Conservation (phyloP, 2,329 filamentous ascomycete species). For the Xylaria digitata region DNA sequence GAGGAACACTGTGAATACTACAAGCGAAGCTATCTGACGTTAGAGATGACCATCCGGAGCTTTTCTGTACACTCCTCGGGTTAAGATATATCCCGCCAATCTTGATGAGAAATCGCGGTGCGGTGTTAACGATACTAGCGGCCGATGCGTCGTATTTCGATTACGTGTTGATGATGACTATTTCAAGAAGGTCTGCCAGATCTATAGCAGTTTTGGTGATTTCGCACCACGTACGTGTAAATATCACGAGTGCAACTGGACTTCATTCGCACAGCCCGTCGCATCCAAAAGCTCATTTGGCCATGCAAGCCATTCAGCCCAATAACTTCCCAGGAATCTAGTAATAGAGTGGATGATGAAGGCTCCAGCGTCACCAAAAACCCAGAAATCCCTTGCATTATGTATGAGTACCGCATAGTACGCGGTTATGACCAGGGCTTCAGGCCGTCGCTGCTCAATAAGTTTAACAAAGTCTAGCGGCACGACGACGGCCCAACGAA, state of each 20-base stretch:
- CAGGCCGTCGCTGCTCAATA: conserved; percentile 51
- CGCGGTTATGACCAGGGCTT: conserved; percentile 57
- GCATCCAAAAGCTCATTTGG: conserved; percentile 37
- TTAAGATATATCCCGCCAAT: no score
- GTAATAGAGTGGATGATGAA: conserved; percentile 42
- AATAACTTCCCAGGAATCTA: conserved; percentile 40
- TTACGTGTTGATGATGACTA: no score
- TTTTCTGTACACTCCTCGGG: no score
- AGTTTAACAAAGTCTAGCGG: conserved; percentile 48
- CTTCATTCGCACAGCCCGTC: not conserved
- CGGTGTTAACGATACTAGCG: no score
- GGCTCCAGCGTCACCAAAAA: conserved; percentile 44
- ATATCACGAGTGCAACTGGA: not conserved
- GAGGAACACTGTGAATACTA: no score
- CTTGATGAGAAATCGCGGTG: no score
- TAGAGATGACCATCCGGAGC: no score
- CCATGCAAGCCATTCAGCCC: conserved; percentile 46
- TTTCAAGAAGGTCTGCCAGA: no score
- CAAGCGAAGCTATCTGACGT: no score
- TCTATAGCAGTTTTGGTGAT: not conserved
- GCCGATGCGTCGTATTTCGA: no score
- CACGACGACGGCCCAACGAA: conserved; percentile 38
- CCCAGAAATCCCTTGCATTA: conserved; percentile 50
- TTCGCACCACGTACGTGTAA: conserved; percentile 1
- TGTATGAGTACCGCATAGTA: conserved; percentile 57